A percentile compares a stretch with the other conserved stretches of the same genome.
Evolutionary conservation across 306 rosid species (phyloP).

Genomic region (Cucumis melo): DNA sequence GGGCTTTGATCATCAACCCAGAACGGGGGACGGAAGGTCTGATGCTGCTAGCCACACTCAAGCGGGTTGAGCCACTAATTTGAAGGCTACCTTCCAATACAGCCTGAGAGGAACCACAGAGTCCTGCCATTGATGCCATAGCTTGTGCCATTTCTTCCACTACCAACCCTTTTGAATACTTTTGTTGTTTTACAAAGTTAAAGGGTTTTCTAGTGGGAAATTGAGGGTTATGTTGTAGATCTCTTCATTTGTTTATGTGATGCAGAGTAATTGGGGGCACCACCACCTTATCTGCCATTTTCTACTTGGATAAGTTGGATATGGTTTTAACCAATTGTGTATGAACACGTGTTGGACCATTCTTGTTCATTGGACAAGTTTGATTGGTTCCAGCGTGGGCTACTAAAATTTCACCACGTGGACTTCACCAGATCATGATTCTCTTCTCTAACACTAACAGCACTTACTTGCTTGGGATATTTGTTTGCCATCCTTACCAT

Average conservation of each 20-base stretch:
- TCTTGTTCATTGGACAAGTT: conserved; percentile 21
- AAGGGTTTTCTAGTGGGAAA: not conserved
- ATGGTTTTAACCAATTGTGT: conserved; percentile 27
- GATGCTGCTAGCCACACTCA: conserved; percentile 23
- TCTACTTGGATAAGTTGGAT: conserved; percentile 64
- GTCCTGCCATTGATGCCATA: conserved; percentile 86
- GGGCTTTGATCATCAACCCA: conserved; percentile 45
- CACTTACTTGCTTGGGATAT: not conserved
- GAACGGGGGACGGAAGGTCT: conserved; percentile 22
- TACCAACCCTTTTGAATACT: not conserved
- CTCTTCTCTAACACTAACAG: not conserved
- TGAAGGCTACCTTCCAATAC: conserved; percentile 66
- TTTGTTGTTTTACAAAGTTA: not conserved
- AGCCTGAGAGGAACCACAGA: conserved; percentile 60
- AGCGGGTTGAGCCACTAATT: conserved; percentile 39
- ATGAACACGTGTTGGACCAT: not conserved
- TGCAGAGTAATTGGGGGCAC: conserved; percentile 12
- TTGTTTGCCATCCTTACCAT: too few relatives aligned
- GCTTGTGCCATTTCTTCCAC: conserved; percentile 11
- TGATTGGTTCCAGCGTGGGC: conserved; percentile 47
- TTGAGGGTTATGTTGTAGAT: not conserved
- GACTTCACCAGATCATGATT: conserved; percentile 14
- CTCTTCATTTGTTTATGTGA: conserved; percentile 36
- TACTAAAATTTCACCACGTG: conserved; percentile 23
- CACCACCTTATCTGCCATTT: conserved; percentile 53